Base-by-base conservation (phyloP, 345 rosid genomes). In the Excoecaria agallocha region DNA sequence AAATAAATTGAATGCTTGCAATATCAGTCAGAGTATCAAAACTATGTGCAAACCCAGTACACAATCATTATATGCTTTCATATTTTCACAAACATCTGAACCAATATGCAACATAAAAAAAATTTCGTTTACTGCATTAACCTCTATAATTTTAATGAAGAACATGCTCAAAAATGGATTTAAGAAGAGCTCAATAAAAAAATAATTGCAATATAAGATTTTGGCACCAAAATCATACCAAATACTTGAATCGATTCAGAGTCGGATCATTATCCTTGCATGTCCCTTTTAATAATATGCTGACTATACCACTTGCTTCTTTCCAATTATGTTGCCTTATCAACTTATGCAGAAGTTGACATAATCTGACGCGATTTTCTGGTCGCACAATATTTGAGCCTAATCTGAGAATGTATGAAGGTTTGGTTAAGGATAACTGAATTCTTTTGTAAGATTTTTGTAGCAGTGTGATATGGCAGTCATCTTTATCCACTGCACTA, bases 291-390 rank as follows among this genome's bases (percentile, higher is more conserved):
- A 88, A 77, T 65, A 90, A 66, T 52, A 91, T 81, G 12, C 90
- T 84, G 38, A 91, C 83, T 0, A 89, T 86, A 24, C 93, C 88
- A 66, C 91, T 82, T 19, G 95, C 98, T 51, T 91, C 90, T 3
- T 35, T 74, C 97, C 95, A 91, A 51, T 84, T 81, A 45, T 80
- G 88, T 52, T 68, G 85, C 38, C 86, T 78, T 68, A 89, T 82
- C 24, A 94, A 86, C 71, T 84, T 82, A 6, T 68, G 76, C 75
- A 92, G 79, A 8, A 89, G 77, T 17, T 50, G 60, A 2, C 76
- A 17, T 70, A 94, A 71, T 71, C 78, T 76, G 8, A 55, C 64
- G 22, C 90, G 84, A 69, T 85, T 80, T 76, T 81, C 86, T 25
- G 83, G 69, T 38, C 89, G 83, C 59, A 85, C 20, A 15, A 68